Conservation (phyloP, 345 rosid genomes). For the Euphorbia pulcherrima region DNA sequence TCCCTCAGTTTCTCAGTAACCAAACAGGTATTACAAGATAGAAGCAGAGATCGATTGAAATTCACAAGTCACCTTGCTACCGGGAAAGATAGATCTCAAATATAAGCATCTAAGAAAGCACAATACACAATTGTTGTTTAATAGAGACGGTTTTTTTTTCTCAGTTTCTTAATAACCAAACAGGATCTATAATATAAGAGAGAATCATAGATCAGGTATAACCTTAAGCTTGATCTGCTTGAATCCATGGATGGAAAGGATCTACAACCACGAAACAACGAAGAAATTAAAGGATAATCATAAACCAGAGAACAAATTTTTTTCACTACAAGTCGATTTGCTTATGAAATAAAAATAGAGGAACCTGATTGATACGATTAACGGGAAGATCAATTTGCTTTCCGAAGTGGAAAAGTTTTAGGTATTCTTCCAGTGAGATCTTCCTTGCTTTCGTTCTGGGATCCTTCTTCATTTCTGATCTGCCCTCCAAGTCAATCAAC, state of each 20-base stretch:
- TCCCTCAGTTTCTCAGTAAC: conserved; percentile 10
- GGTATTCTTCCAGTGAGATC: conserved; percentile 32
- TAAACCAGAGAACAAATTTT: too few relatives aligned
- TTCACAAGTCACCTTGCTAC: too few relatives aligned
- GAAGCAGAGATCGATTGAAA: not conserved
- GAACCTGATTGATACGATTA: conserved; percentile 41
- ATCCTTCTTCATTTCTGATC: not conserved
- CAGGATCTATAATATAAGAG: too few relatives aligned
- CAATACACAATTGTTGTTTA: too few relatives aligned
- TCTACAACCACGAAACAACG: conserved; percentile 21
- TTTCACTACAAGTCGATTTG: too few relatives aligned
- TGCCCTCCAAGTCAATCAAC: not conserved
- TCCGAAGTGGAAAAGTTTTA: conserved; percentile 27
- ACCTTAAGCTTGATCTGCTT: conserved; percentile 24
- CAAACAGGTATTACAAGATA: not conserved
- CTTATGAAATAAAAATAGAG: not conserved
- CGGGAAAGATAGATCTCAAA: too few relatives aligned
- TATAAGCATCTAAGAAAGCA: too few relatives aligned
- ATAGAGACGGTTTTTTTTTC: too few relatives aligned
- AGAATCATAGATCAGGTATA: not conserved
- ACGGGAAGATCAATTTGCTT: conserved; percentile 22
- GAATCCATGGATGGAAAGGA: conserved; percentile 48
- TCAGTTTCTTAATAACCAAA: too few relatives aligned
- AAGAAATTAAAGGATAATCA: not conserved
- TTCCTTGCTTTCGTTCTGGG: conserved; percentile 6